Percentiles rank a stretch among this genome's conserved stretches.
These are phyloP conservation scores for Globisporangium cystogenes DNA, from an alignment of 352 stramenopile genomes.

Conservation along the genomic window DNA sequence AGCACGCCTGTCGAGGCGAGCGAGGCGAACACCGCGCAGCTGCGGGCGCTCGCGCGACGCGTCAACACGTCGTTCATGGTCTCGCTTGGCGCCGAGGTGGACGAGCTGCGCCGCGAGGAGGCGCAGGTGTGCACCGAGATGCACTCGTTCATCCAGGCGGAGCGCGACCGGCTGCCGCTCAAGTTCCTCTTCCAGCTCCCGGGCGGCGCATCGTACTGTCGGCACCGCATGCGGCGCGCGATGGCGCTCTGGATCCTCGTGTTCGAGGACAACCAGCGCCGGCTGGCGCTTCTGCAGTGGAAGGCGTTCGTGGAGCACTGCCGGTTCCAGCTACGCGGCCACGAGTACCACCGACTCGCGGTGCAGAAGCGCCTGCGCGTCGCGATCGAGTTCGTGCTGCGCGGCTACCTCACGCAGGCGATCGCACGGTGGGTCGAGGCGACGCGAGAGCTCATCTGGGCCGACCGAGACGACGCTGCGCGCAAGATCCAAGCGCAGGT, in stretches of 20 bases:
- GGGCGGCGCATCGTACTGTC: constrained; percentile 67
- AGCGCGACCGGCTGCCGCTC: constrained; percentile 59
- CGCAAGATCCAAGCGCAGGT: constrained; percentile 50
- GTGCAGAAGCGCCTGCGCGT: constrained; percentile 51
- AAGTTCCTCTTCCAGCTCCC: constrained; percentile 81
- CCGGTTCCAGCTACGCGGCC: constrained; percentile 45
- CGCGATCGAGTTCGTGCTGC: constrained; percentile 64
- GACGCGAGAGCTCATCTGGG: constrained; percentile 56
- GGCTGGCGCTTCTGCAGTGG: constrained; percentile 72
- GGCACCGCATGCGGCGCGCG: constrained; percentile 58
- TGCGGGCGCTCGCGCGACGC: constrained; percentile 33
- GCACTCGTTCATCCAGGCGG: constrained; percentile 42
- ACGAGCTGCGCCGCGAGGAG: constrained; percentile 32
- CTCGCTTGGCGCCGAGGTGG: constrained; percentile 36
- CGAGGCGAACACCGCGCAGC: constrained; percentile 28
- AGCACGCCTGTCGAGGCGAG: constrained; percentile 51
- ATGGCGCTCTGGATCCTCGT: constrained; percentile 65
- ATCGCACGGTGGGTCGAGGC: constrained; percentile 47
- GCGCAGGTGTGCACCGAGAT: constrained; percentile 29
- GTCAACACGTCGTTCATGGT: constrained; percentile 47
- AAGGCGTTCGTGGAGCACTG: constrained; percentile 67
- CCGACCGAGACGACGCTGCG: constrained; percentile 38
- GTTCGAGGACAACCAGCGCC: constrained; percentile 75
- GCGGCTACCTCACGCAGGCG: constrained; percentile 57
- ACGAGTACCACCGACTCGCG: constrained; percentile 55